Percentiles rank a stretch among this genome's conserved stretches.
phyloP scores from a whole-genome alignment of 192 early-diverging fungal species.

The Coemansia sp. region DNA sequence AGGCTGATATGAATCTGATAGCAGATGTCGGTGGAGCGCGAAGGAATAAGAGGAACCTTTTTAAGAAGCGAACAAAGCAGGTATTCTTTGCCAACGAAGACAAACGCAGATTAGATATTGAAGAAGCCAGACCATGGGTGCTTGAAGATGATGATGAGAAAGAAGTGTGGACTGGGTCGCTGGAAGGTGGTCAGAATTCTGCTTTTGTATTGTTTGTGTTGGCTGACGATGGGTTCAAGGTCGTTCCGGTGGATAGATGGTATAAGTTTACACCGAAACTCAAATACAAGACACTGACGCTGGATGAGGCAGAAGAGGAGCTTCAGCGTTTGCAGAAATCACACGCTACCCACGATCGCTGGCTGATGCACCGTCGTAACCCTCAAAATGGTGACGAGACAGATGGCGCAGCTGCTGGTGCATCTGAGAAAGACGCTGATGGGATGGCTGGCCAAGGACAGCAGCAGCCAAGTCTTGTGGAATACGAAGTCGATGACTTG shows the following conservation, averaged over 20 bases:
- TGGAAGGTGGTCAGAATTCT: conserved; percentile 70
- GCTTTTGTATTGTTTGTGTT: conserved; percentile 74
- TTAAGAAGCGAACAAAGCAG: conserved; percentile 80
- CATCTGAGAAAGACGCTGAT: conserved; percentile 27
- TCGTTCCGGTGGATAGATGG: conserved; percentile 71
- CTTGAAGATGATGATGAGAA: conserved; percentile 71
- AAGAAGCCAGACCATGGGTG: conserved; percentile 75
- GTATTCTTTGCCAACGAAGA: conserved; percentile 74
- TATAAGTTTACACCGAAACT: conserved; percentile 75
- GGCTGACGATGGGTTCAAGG: conserved; percentile 72
- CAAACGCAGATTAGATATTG: conserved; percentile 66
- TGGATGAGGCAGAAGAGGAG: conserved; percentile 79
- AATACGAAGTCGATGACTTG: conserved; percentile 49
- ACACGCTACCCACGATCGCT: conserved; percentile 23
- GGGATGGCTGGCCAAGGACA: conserved; percentile 11
- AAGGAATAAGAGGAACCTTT: conserved; percentile 73
- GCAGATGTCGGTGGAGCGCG: conserved; percentile 73
- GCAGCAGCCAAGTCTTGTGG: conserved; percentile 32
- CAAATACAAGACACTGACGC: conserved; percentile 61
- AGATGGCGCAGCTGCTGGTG: conserved; percentile 17
- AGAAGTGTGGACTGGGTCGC: conserved; percentile 64
- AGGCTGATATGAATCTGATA: conserved; percentile 61
- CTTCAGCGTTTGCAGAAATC: conserved; percentile 43
- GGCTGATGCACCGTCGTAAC: conserved; percentile 60
- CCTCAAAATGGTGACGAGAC: conserved; percentile 21